These are phyloP conservation scores for Bromus sterilis DNA, from an alignment of 176 grass and related monocot species.

Conservation along the genomic window DNA sequence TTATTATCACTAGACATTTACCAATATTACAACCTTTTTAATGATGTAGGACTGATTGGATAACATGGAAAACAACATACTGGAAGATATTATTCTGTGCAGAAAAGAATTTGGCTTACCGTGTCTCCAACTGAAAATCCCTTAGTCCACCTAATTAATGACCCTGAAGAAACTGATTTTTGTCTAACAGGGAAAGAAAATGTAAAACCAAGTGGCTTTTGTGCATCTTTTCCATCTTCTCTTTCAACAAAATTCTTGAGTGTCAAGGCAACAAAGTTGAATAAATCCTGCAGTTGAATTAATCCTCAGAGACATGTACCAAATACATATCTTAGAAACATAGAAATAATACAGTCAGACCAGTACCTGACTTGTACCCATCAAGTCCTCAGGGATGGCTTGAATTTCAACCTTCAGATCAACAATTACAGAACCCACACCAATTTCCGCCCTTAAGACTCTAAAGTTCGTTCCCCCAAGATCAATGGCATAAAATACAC, in stretches of 20 bases:
- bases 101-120: slow-evolving; percentile 30
- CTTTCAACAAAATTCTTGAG: slow-evolving; percentile 70
- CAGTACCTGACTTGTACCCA: slow-evolving; percentile 73
- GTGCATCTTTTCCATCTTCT: slow-evolving; percentile 45
- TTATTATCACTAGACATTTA: background rate
- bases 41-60: background rate
- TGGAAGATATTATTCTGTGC: background rate
- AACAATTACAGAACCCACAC: slow-evolving; percentile 41
- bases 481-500: slow-evolving; percentile 82
- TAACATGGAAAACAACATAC: background rate
- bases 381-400: slow-evolving; percentile 68
- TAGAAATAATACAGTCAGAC: background rate
- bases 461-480: slow-evolving; percentile 76
- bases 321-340: background rate
- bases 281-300: slow-evolving; percentile 55
- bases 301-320: background rate
- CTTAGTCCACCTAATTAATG: slow-evolving; percentile 92
- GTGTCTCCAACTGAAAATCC: slow-evolving; percentile 69
- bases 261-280: slow-evolving; percentile 59
- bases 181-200: slow-evolving; percentile 98
- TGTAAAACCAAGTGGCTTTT: slow-evolving; percentile 72
- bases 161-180: slow-evolving; percentile 77
- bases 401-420: slow-evolving; percentile 53
- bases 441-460: slow-evolving; percentile 65
- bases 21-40: background rate